Evolutionary conservation across 495 filamentous ascomycete species (phyloP), one percentile per base, ranked within the genome.

Genomic region (Trichoderma orchidacearum): DNA sequence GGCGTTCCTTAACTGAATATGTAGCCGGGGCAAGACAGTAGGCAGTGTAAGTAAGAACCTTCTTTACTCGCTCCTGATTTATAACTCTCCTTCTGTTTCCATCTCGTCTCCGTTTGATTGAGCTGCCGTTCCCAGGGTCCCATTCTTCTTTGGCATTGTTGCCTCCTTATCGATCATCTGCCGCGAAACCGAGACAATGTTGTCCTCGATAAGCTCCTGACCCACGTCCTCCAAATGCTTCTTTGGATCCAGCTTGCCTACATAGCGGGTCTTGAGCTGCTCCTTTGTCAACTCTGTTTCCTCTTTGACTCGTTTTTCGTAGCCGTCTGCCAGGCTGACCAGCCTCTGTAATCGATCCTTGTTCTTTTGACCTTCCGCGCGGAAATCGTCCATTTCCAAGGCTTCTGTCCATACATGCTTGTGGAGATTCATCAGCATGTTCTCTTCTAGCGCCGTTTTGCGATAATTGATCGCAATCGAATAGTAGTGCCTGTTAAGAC

Each of bases 121-220:
- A 23, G 41, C 41, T 0, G 36, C 36, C n/a, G n/a, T 17, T 18
- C 36, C 36, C 21, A 48, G 5, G 2, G 41, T 23, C 25, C 41
- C 56, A 23, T 81, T 76, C 68, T 80, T 81, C 64, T 73, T 75
- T 4, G 77, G 74, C 64, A 78, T 77, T 15, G 75, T 89, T 12
- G 93, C 93, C 67, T 97, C 94, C 73, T 97, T 98, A 74, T 97
- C 94, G 61, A 98, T 96, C 93, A 98, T 96, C 70, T 96, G 90
- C 61, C 91, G 79, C 53, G 90, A 91, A 4, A 96, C 90, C 6
- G 89, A 87, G 5, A 98, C 93, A 56, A 98, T 97, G 70, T 98
- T 98, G 76, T 97, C 92, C 72, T 98, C 93, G 63, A 98, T 96
- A 56, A 96, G 80, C 63, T 89, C 82, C 72, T 95, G 92, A 58